Evolutionary conservation across 2,329 filamentous ascomycete genomes (phyloP).

Genomic region (Ophiocordyceps australis): DNA sequence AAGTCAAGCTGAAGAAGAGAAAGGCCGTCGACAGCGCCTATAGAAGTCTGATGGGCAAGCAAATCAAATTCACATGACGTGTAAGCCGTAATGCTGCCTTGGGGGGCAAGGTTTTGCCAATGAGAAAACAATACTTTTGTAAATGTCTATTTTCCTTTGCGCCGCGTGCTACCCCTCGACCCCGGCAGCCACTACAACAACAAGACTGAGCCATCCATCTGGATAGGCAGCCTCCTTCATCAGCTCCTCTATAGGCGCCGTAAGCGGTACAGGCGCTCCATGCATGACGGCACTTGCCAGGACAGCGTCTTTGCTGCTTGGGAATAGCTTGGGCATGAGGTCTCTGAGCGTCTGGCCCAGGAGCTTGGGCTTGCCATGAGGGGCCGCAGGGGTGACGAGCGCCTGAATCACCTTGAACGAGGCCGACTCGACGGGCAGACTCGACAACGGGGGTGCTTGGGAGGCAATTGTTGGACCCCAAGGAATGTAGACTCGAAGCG

Average conservation of each 20-base stretch:
- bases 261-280: constrained; percentile 66
- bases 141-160: no score
- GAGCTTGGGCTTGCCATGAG: constrained; percentile 21
- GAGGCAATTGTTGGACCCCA: constrained; percentile 29
- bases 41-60: constrained; percentile 52
- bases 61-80: constrained; percentile 40
- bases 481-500: constrained; percentile 73
- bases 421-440: constrained; percentile 2
- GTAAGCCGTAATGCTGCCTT: no score
- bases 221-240: constrained; percentile 71
- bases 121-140: no score
- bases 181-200: constrained; percentile 41
- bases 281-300: constrained; percentile 75
- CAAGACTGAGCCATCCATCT: constrained; percentile 80
- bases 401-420: constrained; percentile 61
- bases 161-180: no score
- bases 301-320: constrained; percentile 66
- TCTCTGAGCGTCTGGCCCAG: constrained; percentile 62
- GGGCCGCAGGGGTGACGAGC: constrained; percentile 35
- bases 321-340: constrained; percentile 68
- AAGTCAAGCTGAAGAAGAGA: constrained; percentile 42
- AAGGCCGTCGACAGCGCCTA: constrained; percentile 69
- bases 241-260: constrained; percentile 63
- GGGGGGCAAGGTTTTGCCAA: no score
- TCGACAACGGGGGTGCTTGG: not conserved